Evolutionary conservation across 805 yeast species (phyloP).

Genomic region (Candida coquimbonensis): DNA sequence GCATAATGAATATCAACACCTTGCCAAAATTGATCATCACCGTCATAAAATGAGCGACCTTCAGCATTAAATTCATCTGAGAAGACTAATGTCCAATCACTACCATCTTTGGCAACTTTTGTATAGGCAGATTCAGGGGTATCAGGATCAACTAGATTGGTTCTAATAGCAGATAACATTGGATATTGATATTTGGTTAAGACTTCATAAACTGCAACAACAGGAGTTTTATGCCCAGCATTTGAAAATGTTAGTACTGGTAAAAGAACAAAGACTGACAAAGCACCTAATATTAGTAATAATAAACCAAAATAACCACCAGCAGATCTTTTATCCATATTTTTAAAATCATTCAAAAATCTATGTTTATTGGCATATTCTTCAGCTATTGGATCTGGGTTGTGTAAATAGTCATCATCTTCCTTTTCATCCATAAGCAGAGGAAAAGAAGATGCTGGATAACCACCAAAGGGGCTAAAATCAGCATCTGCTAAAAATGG

Average conservation of each 20-base stretch:
- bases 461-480: slow-evolving; percentile 92
- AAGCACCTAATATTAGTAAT: slow-evolving; percentile 49
- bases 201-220: slow-evolving; percentile 27
- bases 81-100: slow-evolving; percentile 35
- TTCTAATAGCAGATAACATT: slow-evolving; percentile 41
- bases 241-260: slow-evolving; percentile 87
- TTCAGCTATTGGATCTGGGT: slow-evolving; percentile 92
- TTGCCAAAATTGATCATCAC: slow-evolving; percentile 42
- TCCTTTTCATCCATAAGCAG: slow-evolving; percentile 88
- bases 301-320: slow-evolving; percentile 59
- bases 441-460: slow-evolving; percentile 90
- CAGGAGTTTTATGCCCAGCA: slow-evolving; percentile 29
- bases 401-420: slow-evolving; percentile 90
- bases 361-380: slow-evolving; percentile 74
- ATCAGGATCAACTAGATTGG: slow-evolving; percentile 61
- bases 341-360: slow-evolving; percentile 54
- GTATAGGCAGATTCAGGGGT: slow-evolving; percentile 47
- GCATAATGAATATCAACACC: slow-evolving; percentile 39
- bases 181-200: slow-evolving; percentile 52
- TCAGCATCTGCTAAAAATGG: slow-evolving; percentile 52
- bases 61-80: slow-evolving; percentile 44
- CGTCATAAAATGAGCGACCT: slow-evolving; percentile 41
- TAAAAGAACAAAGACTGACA: slow-evolving; percentile 65
- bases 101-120: slow-evolving; percentile 30
- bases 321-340: slow-evolving; percentile 55